A percentile compares a stretch with the other conserved stretches of the same genome.
phyloP scores from a whole-genome alignment of 1,284 basidiomycete genomes.

The Mrakiaceae sp. region DNA sequence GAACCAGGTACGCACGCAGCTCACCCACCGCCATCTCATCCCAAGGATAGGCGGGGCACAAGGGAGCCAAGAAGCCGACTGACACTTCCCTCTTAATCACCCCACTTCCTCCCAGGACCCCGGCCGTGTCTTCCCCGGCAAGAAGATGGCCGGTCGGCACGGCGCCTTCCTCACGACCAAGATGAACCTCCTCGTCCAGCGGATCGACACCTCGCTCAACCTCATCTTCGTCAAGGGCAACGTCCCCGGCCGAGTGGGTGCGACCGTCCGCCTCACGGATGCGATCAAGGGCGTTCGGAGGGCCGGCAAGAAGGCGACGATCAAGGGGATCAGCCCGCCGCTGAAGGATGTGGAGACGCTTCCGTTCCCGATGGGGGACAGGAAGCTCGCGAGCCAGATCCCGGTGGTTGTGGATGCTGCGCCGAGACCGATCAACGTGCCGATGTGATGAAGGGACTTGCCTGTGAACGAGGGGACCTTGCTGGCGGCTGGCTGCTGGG shows the following conservation, averaged over 20 bases:
- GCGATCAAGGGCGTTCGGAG: conserved; percentile 70
- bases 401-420: conserved; percentile 15
- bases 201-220: conserved; percentile 74
- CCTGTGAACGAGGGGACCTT: too few species aligned
- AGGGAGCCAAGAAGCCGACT: not conserved
- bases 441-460: too few species aligned
- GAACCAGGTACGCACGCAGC: conserved; percentile 59
- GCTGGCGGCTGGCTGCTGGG: too few species aligned
- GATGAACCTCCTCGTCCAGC: conserved; percentile 81
- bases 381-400: conserved; percentile 54
- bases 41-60: too few species aligned
- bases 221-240: conserved; percentile 67
- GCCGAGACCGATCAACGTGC: not conserved
- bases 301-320: conserved; percentile 45
- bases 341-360: conserved; percentile 70
- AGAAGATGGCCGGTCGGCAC: conserved; percentile 96
- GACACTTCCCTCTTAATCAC: not conserved
- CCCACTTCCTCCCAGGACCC: conserved; percentile 53
- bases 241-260: conserved; percentile 44
- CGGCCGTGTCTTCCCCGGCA: conserved; percentile 87
- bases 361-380: conserved; percentile 86
- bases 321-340: conserved; percentile 62
- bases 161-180: conserved; percentile 71
- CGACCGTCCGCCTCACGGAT: conserved; percentile 57
- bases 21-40: not conserved